Percentiles rank a stretch among this genome's conserved stretches.
These are phyloP conservation scores for Fusarium irregulare DNA, from an alignment of 2,329 filamentous ascomycete genomes.

Conservation along the genomic window DNA sequence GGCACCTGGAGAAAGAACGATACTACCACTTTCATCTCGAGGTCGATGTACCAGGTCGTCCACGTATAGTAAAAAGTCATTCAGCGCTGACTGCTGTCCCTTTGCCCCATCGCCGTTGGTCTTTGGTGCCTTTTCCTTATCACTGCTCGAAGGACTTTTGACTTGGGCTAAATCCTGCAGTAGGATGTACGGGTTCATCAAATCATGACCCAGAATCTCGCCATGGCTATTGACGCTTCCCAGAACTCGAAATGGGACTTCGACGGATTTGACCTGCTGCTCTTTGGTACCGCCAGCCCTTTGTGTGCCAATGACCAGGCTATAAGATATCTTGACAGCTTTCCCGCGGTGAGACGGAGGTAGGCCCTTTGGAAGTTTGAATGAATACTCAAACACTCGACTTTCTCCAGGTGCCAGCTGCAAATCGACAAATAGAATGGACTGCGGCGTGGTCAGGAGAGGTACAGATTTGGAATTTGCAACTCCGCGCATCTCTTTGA, in stretches of 20 bases:
- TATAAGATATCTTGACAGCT: constrained; percentile 93
- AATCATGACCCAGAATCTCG: constrained; percentile 89
- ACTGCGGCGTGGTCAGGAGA: constrained; percentile 93
- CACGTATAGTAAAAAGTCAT: constrained; percentile 81
- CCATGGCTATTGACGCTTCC: constrained; percentile 91
- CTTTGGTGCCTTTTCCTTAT: constrained; percentile 40
- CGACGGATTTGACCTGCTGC: constrained; percentile 88
- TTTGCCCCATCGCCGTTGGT: constrained; percentile 47
- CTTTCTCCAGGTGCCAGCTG: constrained; percentile 89
- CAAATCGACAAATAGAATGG: constrained; percentile 93
- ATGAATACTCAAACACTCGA: constrained; percentile 86
- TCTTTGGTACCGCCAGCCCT: constrained; percentile 80
- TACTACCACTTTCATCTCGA: constrained; percentile 63
- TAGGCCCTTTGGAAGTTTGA: constrained; percentile 86
- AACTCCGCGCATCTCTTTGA: constrained; percentile 93
- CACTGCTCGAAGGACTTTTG: constrained; percentile 53
- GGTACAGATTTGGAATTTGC: constrained; percentile 89
- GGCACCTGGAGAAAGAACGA: constrained; percentile 76
- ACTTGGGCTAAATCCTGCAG: constrained; percentile 84
- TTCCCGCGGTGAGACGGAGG: constrained; percentile 92
- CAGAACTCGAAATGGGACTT: constrained; percentile 91
- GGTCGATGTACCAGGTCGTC: constrained; percentile 76
- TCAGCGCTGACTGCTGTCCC: constrained; percentile 56
- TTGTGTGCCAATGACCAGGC: constrained; percentile 91
- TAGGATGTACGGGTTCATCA: constrained; percentile 94